These are phyloP conservation scores for Fusarium sacchari DNA, from an alignment of 2,329 filamentous ascomycete species.

Conservation along the genomic window DNA sequence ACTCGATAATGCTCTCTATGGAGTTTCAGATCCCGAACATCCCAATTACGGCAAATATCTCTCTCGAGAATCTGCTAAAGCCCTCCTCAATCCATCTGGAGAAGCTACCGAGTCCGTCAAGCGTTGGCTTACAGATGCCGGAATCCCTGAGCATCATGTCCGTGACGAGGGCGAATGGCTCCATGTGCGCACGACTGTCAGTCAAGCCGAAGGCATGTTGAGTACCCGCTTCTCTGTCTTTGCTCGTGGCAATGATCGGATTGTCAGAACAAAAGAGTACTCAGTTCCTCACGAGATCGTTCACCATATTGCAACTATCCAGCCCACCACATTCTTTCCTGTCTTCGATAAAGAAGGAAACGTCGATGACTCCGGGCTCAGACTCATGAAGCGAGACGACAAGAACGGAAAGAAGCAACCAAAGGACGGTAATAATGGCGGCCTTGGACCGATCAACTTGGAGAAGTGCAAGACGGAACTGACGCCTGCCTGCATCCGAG, in stretches of 20 bases:
- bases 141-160: conserved; percentile 50
- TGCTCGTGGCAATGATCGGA: conserved; percentile 51
- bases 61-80: conserved; percentile 58
- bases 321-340: conserved; percentile 56
- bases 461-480: conserved; percentile 50
- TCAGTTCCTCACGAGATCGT: conserved; percentile 50
- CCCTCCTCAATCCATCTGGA: conserved; percentile 57
- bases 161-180: conserved; percentile 53
- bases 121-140: conserved; percentile 56
- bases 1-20: conserved; percentile 57
- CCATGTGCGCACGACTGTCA: conserved; percentile 53
- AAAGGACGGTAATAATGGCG: conserved; percentile 24
- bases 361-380: background rate
- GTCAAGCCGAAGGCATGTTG: conserved; percentile 57
- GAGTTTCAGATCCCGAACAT: conserved; percentile 60
- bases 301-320: conserved; percentile 55
- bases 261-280: conserved; percentile 53
- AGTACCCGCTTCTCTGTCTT: conserved; percentile 57
- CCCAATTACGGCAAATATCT: conserved; percentile 61
- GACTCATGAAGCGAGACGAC: background rate
- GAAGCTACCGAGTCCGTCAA: conserved; percentile 53
- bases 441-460: conserved; percentile 14
- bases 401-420: background rate
- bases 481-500: conserved; percentile 57
- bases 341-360: background rate